These are phyloP conservation scores for Rhynchosporium secalis DNA, from an alignment of 2,329 filamentous ascomycete species.

Conservation along the genomic window DNA sequence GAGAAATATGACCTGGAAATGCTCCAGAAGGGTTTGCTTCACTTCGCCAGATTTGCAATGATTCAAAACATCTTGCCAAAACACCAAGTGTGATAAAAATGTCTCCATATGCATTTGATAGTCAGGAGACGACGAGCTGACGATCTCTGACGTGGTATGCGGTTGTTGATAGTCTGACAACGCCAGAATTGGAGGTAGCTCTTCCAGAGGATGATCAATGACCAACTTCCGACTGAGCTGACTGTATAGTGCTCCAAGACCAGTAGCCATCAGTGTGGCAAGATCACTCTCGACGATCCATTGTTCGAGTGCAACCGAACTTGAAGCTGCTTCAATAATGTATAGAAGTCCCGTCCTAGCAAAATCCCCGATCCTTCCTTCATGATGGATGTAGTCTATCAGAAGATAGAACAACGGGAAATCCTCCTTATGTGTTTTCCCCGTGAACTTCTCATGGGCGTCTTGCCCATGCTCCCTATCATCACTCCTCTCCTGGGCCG, in stretches of 20 bases:
- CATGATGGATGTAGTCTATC: conserved; percentile 95
- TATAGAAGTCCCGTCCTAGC: conserved; percentile 91
- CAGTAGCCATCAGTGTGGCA: conserved; percentile 95
- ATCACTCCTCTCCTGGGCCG: conserved; percentile 49
- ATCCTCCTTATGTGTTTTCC: conserved; percentile 83
- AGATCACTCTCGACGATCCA: conserved; percentile 98
- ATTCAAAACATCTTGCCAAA: conserved; percentile 98
- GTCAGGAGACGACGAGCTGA: conserved; percentile 70
- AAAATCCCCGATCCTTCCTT: conserved; percentile 93
- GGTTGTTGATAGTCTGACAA: conserved; percentile 86
- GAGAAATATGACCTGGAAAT: conserved; percentile 95
- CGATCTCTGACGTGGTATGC: conserved; percentile 66
- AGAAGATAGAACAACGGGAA: conserved; percentile 95
- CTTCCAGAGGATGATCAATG: conserved; percentile 71
- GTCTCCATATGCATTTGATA: conserved; percentile 88
- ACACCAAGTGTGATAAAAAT: conserved; percentile 90
- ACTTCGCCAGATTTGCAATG: conserved; percentile 92
- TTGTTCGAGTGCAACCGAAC: conserved; percentile 78
- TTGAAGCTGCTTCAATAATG: conserved; percentile 89
- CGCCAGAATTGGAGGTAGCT: conserved; percentile 78
- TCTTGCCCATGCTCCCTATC: conserved; percentile 41
- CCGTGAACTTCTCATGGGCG: conserved; percentile 71
- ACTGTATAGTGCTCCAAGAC: conserved; percentile 74
- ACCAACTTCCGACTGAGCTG: conserved; percentile 75
- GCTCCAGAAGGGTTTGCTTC: conserved; percentile 88